A percentile compares a stretch with the other conserved stretches of the same genome.
Evolutionary conservation across 371 early-diverging fungal genomes (phyloP).

Genomic region (Entomophthora muscae): DNA sequence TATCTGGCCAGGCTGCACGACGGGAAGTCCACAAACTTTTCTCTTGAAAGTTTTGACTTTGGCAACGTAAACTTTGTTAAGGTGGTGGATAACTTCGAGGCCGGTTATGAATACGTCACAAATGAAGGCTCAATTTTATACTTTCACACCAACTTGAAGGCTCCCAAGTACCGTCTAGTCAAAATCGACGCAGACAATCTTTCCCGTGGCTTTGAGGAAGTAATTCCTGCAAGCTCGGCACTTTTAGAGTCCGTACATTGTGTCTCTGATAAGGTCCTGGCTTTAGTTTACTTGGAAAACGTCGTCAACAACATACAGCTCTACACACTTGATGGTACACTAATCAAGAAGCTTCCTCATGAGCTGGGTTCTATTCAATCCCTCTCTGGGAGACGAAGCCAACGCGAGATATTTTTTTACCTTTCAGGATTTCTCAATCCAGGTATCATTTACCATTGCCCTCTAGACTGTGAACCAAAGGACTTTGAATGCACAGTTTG

Average conservation of each 20-base stretch:
- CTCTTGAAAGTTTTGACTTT: neutral
- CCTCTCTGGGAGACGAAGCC: conserved; percentile 15
- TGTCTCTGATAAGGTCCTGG: conserved; percentile 28
- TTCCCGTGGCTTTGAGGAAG: conserved; percentile 28
- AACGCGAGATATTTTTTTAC: conserved; percentile 6
- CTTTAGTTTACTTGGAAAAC: conserved; percentile 33
- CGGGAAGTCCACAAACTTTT: neutral
- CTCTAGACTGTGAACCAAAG: conserved; percentile 16
- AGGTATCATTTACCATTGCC: neutral
- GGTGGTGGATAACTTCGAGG: conserved; percentile 28
- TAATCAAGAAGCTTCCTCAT: neutral
- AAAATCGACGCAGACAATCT: conserved; percentile 32
- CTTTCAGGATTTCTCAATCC: neutral
- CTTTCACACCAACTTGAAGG: conserved; percentile 34
- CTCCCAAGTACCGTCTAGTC: conserved; percentile 34
- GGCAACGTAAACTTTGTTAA: conserved; percentile 14
- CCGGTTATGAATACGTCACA: conserved; percentile 25
- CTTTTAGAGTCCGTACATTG: conserved; percentile 20
- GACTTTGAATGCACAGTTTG: conserved; percentile 11
- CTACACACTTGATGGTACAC: conserved; percentile 3
- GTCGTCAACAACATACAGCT: conserved; percentile 18
- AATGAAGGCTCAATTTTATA: conserved; percentile 37
- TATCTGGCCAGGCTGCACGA: conserved; percentile 24
- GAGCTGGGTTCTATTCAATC: conserved; percentile 11
- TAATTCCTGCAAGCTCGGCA: conserved; percentile 30